phyloP scores from a whole-genome alignment of 1,139 yeast species.

The Pichia sp. region DNA sequence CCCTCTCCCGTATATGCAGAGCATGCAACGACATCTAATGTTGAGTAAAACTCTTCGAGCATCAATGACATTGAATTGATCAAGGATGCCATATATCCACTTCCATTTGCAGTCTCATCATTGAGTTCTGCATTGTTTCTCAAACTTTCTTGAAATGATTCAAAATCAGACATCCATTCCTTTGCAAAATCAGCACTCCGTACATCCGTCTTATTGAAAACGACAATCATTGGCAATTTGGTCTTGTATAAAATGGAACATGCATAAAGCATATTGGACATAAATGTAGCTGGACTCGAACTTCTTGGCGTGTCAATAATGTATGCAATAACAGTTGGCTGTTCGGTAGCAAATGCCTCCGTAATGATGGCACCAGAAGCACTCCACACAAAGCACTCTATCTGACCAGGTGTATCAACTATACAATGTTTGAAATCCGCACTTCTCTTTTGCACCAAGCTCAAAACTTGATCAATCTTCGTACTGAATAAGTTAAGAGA shows the following conservation, averaged over 20 bases:
- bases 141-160: slow-evolving; percentile 77
- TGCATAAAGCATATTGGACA: slow-evolving; percentile 97
- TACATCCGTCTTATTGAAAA: slow-evolving; percentile 92
- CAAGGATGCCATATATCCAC: slow-evolving; percentile 92
- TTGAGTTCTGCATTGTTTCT: slow-evolving; percentile 53
- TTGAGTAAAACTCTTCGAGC: slow-evolving; percentile 94
- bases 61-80: slow-evolving; percentile 93
- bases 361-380: slow-evolving; percentile 97
- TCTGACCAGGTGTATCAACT: slow-evolving; percentile 97
- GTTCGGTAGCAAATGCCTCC: slow-evolving; percentile 92
- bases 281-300: slow-evolving; percentile 90
- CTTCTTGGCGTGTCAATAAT: slow-evolving; percentile 96
- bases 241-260: slow-evolving; percentile 96
- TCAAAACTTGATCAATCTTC: slow-evolving; percentile 91
- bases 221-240: slow-evolving; percentile 93
- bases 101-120: slow-evolving; percentile 59
- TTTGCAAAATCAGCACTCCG: slow-evolving; percentile 78
- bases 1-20: slow-evolving; percentile 93
- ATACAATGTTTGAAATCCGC: slow-evolving; percentile 64
- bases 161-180: slow-evolving; percentile 98
- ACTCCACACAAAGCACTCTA: slow-evolving; percentile 94
- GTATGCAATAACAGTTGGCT: slow-evolving; percentile 94
- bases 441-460: slow-evolving; percentile 74
- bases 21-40: slow-evolving; percentile 84
- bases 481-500: slow-evolving; percentile 88